phyloP scores from a whole-genome alignment of 371 early-diverging fungal species.

The Apophysomyces elegans region DNA sequence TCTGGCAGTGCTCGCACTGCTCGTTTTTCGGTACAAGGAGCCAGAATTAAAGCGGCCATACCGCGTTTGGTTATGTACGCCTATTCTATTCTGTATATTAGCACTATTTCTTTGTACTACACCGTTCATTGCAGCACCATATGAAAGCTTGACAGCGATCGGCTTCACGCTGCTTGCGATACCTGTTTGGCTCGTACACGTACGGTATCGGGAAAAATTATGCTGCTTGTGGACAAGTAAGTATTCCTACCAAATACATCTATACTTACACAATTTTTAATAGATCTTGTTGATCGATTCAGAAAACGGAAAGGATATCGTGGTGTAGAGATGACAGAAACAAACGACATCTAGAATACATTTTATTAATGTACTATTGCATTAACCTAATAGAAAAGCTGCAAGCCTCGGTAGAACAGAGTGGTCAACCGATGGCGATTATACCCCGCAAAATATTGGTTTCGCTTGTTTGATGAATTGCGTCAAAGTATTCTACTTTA shows the following conservation, averaged over 20 bases:
- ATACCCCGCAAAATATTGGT: neutral
- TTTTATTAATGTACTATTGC: neutral
- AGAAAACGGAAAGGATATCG: slow-evolving; percentile 39
- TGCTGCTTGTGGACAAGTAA: slow-evolving; percentile 36
- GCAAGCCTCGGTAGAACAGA: neutral
- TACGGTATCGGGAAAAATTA: slow-evolving; percentile 37
- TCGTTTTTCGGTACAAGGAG: slow-evolving; percentile 63
- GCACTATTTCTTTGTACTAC: slow-evolving; percentile 64
- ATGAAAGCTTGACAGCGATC: slow-evolving; percentile 54
- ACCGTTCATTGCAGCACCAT: slow-evolving; percentile 66
- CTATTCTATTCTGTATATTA: slow-evolving; percentile 60
- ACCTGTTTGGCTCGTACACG: slow-evolving; percentile 57
- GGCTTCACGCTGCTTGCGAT: slow-evolving; percentile 47
- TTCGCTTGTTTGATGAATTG: neutral
- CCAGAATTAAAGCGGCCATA: slow-evolving; percentile 68
- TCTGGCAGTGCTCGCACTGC: slow-evolving; percentile 55
- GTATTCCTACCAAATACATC: neutral
- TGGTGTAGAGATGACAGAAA: slow-evolving; percentile 48
- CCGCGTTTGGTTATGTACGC: slow-evolving; percentile 63
- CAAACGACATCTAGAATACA: slow-evolving; percentile 20
- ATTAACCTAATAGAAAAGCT: slow-evolving; percentile 8
- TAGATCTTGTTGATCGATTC: slow-evolving; percentile 25
- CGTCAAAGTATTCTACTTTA: neutral
- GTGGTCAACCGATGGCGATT: neutral
- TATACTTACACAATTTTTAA: slow-evolving; percentile 1